phyloP scores from a whole-genome alignment of 2,329 filamentous ascomycete genomes.

The Fusarium sp. region DNA sequence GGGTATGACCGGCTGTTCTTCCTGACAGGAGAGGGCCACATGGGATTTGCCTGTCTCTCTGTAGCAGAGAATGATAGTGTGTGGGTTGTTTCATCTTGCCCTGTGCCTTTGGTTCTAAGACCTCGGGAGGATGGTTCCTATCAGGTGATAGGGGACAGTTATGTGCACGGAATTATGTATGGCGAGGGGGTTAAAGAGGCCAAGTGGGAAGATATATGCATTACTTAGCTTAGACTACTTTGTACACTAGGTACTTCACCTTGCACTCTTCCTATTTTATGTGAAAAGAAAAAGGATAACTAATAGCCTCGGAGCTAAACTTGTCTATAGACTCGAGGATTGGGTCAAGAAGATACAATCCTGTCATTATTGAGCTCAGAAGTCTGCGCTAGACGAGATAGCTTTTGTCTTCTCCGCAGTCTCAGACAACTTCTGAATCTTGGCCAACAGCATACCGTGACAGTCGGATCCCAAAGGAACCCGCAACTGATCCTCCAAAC shows the following conservation, averaged over 20 bases:
- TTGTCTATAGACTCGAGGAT: background rate
- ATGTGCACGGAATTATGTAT: background rate
- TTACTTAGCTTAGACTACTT: background rate
- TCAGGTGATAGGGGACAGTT: background rate
- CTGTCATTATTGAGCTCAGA: background rate
- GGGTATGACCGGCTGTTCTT: background rate
- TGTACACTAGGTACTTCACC: background rate
- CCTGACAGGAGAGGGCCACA: background rate
- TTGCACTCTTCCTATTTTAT: background rate
- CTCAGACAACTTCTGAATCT: background rate
- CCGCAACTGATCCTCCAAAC: background rate
- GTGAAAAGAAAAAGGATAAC: background rate
- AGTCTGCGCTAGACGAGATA: background rate
- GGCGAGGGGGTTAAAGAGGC: background rate
- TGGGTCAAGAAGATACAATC: background rate
- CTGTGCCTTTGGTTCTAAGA: background rate
- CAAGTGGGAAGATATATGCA: background rate
- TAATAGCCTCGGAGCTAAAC: background rate
- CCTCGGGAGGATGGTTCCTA: background rate
- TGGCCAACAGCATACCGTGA: background rate
- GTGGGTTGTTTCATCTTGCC: background rate
- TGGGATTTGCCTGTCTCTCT: background rate
- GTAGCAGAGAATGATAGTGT: background rate
- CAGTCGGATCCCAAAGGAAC: background rate
- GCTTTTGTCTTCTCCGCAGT: background rate